Conservation (phyloP, 2,329 filamentous ascomycete genomes). For the Sphaerulina musiva region DNA sequence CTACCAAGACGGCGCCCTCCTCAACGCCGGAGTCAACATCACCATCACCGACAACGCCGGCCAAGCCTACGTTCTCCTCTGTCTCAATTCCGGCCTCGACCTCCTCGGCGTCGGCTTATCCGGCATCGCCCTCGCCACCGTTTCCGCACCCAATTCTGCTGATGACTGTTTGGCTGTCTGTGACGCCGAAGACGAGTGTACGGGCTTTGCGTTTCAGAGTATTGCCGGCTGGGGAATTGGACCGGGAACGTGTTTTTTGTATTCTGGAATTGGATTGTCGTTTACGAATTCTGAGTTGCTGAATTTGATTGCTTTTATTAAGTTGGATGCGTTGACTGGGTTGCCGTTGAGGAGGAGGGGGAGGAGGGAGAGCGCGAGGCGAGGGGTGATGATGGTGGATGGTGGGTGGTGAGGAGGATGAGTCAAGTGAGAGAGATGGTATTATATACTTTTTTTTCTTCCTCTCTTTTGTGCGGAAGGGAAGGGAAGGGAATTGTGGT, state of each 20-base stretch:
- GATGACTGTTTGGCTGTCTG: conserved; percentile 7
- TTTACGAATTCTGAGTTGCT: neutral
- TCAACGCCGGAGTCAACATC: conserved; percentile 1
- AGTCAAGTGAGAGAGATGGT: no score
- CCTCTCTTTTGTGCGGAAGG: no score
- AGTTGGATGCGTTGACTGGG: neutral
- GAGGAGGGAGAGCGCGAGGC: no score
- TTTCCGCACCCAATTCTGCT: conserved; percentile 2
- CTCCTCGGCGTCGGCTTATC: neutral
- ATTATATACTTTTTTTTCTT: no score
- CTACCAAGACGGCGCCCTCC: conserved; percentile 4
- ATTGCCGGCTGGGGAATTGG: conserved; percentile 1
- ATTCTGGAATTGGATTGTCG: neutral
- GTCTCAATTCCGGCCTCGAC: neutral
- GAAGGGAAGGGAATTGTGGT: no score
- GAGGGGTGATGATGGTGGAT: no score
- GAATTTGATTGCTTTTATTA: conserved; percentile 6
- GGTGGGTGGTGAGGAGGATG: no score
- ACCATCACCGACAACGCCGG: conserved; percentile 6
- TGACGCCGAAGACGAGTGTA: conserved; percentile 1
- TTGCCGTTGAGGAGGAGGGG: neutral
- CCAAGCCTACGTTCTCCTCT: conserved; percentile 6
- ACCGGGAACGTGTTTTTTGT: conserved; percentile 1
- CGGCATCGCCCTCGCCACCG: neutral
- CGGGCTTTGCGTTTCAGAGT: conserved; percentile 10